phyloP scores from a whole-genome alignment of 192 early-diverging fungal species.

The Coemansia interrupta region DNA sequence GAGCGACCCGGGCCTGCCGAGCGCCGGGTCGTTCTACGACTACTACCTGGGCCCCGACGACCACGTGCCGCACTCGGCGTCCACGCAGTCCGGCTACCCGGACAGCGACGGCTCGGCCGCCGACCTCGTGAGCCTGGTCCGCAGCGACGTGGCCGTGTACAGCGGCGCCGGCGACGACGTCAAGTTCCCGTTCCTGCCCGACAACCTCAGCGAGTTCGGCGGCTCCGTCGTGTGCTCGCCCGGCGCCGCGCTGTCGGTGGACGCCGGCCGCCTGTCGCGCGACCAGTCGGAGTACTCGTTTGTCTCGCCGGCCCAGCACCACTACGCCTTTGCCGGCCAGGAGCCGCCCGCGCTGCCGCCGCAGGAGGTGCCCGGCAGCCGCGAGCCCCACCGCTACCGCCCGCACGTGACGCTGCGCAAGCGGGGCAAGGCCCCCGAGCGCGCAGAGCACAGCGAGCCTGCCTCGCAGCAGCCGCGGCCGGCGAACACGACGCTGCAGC shows the following conservation, averaged over 20 bases:
- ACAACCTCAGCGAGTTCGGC: slow-evolving; percentile 48
- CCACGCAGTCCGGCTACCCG: not conserved
- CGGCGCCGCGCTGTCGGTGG: slow-evolving; percentile 12
- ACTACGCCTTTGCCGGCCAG: not conserved
- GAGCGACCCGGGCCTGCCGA: slow-evolving; percentile 30
- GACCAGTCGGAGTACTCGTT: slow-evolving; percentile 19
- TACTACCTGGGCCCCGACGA: slow-evolving; percentile 21
- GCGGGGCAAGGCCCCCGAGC: slow-evolving; percentile 4
- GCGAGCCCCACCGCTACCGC: not conserved
- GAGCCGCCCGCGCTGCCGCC: not conserved
- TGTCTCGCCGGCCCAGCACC: not conserved
- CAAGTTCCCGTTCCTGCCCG: slow-evolving; percentile 45
- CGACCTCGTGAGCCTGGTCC: slow-evolving; percentile 28
- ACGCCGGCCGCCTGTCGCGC: slow-evolving; percentile 11
- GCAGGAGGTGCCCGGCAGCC: slow-evolving; percentile 1
- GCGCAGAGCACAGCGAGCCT: not conserved
- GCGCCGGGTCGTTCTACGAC: slow-evolving; percentile 29
- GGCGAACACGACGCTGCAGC: too few species aligned
- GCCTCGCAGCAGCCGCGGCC: too few species aligned
- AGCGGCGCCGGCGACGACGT: slow-evolving; percentile 40
- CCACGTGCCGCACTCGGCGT: slow-evolving; percentile 15
- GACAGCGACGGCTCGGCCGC: slow-evolving; percentile 7
- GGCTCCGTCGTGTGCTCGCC: slow-evolving; percentile 31
- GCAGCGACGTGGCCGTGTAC: slow-evolving; percentile 45
- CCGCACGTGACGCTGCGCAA: slow-evolving; percentile 1